A percentile compares a stretch with the other conserved stretches of the same genome.
Conservation (phyloP, 345 rosid species). For the Barbarea vulgaris region DNA sequence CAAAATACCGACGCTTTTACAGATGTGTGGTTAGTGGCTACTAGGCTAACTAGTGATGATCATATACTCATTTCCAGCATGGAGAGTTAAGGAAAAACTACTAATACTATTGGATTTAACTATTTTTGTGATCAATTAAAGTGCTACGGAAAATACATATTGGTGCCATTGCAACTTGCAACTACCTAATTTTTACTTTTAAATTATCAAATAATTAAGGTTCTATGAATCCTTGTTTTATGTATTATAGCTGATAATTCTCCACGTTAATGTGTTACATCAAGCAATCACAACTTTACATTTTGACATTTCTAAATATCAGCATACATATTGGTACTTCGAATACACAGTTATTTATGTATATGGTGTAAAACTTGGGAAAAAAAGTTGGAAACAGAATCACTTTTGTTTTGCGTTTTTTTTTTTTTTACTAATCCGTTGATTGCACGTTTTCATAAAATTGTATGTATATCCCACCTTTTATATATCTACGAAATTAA, state of each 20-base stretch:
- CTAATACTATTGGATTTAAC: neutral
- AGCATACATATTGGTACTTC: no score
- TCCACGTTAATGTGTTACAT: neutral
- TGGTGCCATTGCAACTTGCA: neutral
- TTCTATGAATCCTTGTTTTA: neutral
- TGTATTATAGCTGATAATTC: neutral
- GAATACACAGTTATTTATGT: neutral
- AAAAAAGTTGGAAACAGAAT: neutral
- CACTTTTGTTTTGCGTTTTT: neutral
- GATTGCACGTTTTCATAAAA: neutral
- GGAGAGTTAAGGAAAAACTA: neutral
- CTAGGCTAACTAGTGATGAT: neutral
- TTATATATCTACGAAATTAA: no score
- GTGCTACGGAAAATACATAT: no score
- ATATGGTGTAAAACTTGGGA: neutral
- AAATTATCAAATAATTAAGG: neutral
- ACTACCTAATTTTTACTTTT: neutral
- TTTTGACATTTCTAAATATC: neutral
- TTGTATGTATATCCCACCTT: no score
- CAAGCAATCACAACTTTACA: neutral
- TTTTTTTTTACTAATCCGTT: neutral
- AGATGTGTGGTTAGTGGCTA: neutral
- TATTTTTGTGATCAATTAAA: no score
- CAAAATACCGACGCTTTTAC: neutral
- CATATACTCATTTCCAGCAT: neutral